Percentiles rank a stretch among this genome's conserved stretches.
phyloP scores from a whole-genome alignment of 2,329 filamentous ascomycete species.

The Aspergillus oerlinghausenensis region DNA sequence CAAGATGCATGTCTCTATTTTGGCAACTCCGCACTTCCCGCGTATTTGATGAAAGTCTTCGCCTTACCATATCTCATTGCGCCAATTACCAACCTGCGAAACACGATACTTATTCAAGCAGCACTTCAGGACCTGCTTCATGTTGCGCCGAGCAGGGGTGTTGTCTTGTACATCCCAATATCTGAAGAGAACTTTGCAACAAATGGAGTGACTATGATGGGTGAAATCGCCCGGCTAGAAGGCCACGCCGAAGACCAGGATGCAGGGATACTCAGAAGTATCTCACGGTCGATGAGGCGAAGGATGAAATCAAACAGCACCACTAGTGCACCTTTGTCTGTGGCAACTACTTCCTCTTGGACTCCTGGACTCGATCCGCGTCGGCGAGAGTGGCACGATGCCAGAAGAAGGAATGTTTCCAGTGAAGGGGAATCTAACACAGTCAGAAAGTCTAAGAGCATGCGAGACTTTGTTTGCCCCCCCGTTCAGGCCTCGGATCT shows the following conservation, averaged over 20 bases:
- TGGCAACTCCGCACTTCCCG: constrained; percentile 69
- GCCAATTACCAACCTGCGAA: constrained; percentile 73
- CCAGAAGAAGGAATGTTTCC: constrained; percentile 4
- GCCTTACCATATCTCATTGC: constrained; percentile 66
- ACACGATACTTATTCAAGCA: constrained; percentile 70
- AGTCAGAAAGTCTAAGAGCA: constrained; percentile 22
- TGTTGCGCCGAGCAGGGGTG: constrained; percentile 62
- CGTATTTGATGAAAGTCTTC: constrained; percentile 71
- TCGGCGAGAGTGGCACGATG: constrained; percentile 1
- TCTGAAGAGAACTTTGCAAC: constrained; percentile 68
- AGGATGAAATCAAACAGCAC: constrained; percentile 30
- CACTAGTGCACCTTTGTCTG: constrained; percentile 22
- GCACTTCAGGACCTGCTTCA: constrained; percentile 67
- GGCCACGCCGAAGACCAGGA: constrained; percentile 41
- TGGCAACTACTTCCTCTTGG: constrained; percentile 18
- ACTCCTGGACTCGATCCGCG: constrained; percentile 3
- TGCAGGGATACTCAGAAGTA: constrained; percentile 36
- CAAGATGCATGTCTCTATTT: constrained; percentile 72
- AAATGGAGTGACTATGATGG: constrained; percentile 64
- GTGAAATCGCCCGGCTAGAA: constrained; percentile 60
- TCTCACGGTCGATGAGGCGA: constrained; percentile 36
- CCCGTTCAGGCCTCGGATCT: constrained; percentile 4
- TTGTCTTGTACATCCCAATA: constrained; percentile 67
- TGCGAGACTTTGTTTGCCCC: constrained; percentile 16
- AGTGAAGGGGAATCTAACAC: constrained; percentile 8